Evolutionary conservation across 169 alveolate genomes (phyloP).

Genomic region (Plasmodium gonderi): DNA sequence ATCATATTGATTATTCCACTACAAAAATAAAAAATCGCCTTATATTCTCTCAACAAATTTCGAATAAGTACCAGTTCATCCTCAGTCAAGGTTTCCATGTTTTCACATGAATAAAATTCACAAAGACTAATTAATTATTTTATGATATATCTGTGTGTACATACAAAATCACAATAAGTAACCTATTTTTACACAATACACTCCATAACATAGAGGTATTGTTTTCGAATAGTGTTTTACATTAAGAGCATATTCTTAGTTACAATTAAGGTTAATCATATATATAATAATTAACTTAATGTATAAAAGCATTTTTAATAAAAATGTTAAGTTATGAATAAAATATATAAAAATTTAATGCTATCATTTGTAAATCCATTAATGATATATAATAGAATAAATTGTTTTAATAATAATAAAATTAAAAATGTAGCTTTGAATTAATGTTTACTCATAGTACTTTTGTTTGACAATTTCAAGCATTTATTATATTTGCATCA

Average conservation of each 20-base stretch:
- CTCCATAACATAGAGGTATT: not conserved
- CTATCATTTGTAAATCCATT: not conserved
- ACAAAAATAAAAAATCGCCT: not conserved
- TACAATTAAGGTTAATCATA: not conserved
- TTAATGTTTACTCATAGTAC: not conserved
- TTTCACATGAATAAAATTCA: too few relatives aligned
- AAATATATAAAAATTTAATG: too few relatives aligned
- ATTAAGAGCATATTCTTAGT: not conserved
- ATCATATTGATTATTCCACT: too few relatives aligned
- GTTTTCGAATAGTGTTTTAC: not conserved
- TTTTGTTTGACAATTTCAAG: too few relatives aligned
- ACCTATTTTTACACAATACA: not conserved
- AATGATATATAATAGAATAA: not conserved
- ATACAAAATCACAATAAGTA: not conserved
- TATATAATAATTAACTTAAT: too few relatives aligned
- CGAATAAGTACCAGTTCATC: not conserved
- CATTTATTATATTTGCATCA: not conserved
- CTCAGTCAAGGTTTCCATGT: not conserved
- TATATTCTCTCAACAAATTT: too few relatives aligned
- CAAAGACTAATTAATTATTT: not conserved
- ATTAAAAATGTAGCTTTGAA: not conserved
- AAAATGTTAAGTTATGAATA: not conserved
- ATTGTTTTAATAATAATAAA: too few relatives aligned
- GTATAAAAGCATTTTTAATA: not conserved
- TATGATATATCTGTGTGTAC: too few relatives aligned